Percentiles rank a stretch among this genome's conserved stretches.
These are phyloP conservation scores for Moricandia arvensis DNA, from an alignment of 345 rosid species.

Conservation along the genomic window DNA sequence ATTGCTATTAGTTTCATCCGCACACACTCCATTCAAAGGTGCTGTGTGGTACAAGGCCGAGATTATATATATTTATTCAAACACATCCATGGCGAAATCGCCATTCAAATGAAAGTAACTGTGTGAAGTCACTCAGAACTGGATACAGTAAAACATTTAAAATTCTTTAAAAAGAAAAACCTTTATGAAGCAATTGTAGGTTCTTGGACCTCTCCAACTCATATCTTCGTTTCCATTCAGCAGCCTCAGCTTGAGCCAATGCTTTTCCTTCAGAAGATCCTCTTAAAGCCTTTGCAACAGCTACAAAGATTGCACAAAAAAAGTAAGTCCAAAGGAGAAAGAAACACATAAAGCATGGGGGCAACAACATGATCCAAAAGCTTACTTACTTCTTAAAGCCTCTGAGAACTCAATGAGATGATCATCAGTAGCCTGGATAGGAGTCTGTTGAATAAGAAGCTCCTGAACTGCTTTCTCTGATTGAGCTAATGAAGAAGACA, in stretches of 20 bases:
- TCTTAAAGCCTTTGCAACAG: conserved; percentile 94
- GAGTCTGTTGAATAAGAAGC: conserved; percentile 68
- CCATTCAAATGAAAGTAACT: conserved; percentile 8
- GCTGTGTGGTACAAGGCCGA: conserved; percentile 49
- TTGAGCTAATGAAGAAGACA: conserved; percentile 50
- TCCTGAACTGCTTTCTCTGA: conserved; percentile 93
- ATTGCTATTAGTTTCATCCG: conserved; percentile 35
- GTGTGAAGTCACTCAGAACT: not conserved
- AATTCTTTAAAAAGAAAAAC: conserved; percentile 31
- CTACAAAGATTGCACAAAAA: conserved; percentile 39
- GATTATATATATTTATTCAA: conserved; percentile 2
- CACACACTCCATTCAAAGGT: conserved; percentile 37
- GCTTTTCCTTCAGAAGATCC: conserved; percentile 98
- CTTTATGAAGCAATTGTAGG: conserved; percentile 53
- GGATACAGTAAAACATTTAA: not conserved
- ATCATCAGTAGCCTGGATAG: conserved; percentile 70
- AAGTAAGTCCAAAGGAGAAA: conserved; percentile 12
- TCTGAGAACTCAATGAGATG: conserved; percentile 95
- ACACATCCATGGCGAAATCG: not conserved
- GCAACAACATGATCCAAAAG: conserved; percentile 1
- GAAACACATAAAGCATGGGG: not conserved
- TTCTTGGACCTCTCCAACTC: conserved; percentile 75
- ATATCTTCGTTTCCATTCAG: conserved; percentile 97
- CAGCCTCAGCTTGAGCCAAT: conserved; percentile 94
- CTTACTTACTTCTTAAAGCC: conserved; percentile 82